Evolutionary conservation across 208 protist species (phyloP).

Genomic region (Lotmaria passim): DNA sequence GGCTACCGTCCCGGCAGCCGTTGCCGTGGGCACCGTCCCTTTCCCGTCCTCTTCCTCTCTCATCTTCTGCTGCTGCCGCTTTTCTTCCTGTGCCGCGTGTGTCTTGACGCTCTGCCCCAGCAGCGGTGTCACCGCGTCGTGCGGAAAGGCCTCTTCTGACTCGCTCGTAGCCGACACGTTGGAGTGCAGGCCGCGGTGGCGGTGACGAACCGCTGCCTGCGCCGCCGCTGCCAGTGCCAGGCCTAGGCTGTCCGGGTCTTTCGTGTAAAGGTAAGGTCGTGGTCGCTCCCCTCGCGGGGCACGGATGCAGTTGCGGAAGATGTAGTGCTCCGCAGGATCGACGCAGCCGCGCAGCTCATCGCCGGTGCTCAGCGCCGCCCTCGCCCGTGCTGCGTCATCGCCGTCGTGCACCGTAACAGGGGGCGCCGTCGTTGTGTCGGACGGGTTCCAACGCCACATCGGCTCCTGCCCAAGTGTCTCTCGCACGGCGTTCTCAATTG

Average conservation of each 20-base stretch:
- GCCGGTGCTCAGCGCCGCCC: slow-evolving; percentile 13
- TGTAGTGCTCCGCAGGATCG: slow-evolving; percentile 21
- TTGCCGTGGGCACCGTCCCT: background rate
- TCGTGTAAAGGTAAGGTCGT: slow-evolving; percentile 6
- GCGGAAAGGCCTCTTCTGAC: slow-evolving; percentile 5
- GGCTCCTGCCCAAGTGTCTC: slow-evolving; percentile 34
- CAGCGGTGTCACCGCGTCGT: background rate
- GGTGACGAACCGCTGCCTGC: slow-evolving; percentile 12
- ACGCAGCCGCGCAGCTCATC: slow-evolving; percentile 22
- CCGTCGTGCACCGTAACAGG: slow-evolving; percentile 10
- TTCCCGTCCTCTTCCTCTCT: background rate
- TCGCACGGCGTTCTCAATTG: slow-evolving; percentile 33
- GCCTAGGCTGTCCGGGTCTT: slow-evolving; percentile 6
- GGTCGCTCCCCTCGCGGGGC: slow-evolving; percentile 17
- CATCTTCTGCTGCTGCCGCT: background rate
- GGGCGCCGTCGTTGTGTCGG: background rate
- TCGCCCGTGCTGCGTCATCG: slow-evolving; percentile 1
- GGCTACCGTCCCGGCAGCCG: background rate
- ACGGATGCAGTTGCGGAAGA: slow-evolving; percentile 44
- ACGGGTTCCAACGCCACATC: slow-evolving; percentile 14
- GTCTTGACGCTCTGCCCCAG: background rate
- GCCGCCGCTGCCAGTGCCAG: slow-evolving; percentile 12
- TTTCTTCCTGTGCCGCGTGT: no score
- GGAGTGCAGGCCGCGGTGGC: slow-evolving; percentile 2
- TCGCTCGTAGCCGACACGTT: background rate